Percentiles rank a stretch among this genome's conserved stretches.
Conservation (phyloP, 208 protist genomes). For the Leishmania turanica region DNA sequence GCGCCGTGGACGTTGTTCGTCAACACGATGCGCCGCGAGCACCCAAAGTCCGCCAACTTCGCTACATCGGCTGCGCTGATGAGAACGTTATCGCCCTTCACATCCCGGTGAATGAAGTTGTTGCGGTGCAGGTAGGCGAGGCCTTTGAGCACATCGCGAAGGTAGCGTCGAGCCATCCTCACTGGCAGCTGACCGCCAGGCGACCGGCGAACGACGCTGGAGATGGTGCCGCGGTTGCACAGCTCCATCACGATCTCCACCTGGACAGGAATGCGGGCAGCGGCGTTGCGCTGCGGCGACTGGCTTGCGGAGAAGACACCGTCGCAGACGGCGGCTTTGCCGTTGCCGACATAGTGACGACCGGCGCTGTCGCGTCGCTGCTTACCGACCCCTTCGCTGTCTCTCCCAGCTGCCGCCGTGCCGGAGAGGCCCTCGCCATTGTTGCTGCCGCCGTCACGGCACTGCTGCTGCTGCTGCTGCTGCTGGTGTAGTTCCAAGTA, state of each 20-base stretch:
- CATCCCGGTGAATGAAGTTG: conserved; percentile 85
- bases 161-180: conserved; percentile 48
- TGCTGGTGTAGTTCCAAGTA: conserved; percentile 19
- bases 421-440: not conserved
- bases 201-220: conserved; percentile 48
- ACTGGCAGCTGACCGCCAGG: conserved; percentile 58
- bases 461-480: conserved; percentile 13
- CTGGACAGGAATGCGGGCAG: conserved; percentile 34
- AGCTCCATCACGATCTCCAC: conserved; percentile 91
- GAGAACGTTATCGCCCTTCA: conserved; percentile 91
- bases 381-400: not conserved
- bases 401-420: not conserved
- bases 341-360: not conserved
- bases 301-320: not conserved
- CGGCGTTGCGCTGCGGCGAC: conserved; percentile 12
- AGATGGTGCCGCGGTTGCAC: conserved; percentile 68
- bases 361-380: not conserved
- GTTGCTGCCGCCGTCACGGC: not conserved
- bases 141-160: conserved; percentile 78
- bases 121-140: conserved; percentile 80
- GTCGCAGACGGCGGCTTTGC: not conserved
- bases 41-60: conserved; percentile 95
- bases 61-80: conserved; percentile 73
- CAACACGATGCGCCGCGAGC: conserved; percentile 81
- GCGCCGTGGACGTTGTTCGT: conserved; percentile 28